A percentile compares a stretch with the other conserved stretches of the same genome.
These are phyloP conservation scores for Vitis hybrid DNA, from an alignment of 177 flowering plant genomes.

Conservation along the genomic window DNA sequence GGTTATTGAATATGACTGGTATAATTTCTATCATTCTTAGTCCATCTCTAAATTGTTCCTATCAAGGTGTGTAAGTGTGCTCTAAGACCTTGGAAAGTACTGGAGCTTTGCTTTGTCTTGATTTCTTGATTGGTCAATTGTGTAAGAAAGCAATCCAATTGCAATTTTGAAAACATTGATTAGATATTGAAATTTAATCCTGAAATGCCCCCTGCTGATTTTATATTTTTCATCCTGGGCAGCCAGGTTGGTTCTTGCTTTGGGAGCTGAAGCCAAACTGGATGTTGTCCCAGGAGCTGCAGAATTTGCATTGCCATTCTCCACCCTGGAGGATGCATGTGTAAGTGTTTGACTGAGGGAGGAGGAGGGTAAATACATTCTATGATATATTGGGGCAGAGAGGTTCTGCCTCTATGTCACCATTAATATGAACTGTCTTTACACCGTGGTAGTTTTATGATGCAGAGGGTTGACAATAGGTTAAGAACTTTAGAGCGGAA, in stretches of 20 bases:
- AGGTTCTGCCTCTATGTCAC: neutral
- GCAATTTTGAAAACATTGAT: too few species aligned
- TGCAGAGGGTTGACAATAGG: slow-evolving; percentile 71
- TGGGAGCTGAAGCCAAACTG: slow-evolving; percentile 93
- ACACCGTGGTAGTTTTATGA: slow-evolving; percentile 7
- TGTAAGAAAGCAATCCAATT: too few species aligned
- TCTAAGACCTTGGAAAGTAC: too few species aligned
- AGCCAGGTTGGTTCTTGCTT: slow-evolving; percentile 99
- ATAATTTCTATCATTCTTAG: slow-evolving; percentile 16
- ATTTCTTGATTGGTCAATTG: too few species aligned
- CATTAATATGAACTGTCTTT: neutral
- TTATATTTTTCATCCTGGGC: slow-evolving; percentile 47
- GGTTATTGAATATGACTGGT: slow-evolving; percentile 95
- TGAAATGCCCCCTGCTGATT: slow-evolving; percentile 16
- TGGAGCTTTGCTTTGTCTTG: too few species aligned
- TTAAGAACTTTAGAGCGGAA: slow-evolving; percentile 63
- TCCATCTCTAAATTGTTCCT: neutral
- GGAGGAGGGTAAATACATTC: neutral
- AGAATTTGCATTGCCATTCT: slow-evolving; percentile 87
- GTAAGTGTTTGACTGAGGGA: slow-evolving; percentile 40
- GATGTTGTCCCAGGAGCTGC: slow-evolving; percentile 89
- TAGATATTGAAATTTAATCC: too few species aligned
- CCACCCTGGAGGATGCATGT: slow-evolving; percentile 82
- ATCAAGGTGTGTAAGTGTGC: too few species aligned
- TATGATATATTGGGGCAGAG: slow-evolving; percentile 2